A percentile compares a stretch with the other conserved stretches of the same genome.
Conservation (phyloP, 2,329 filamentous ascomycete species). For the Hymenoscyphus infarciens region DNA sequence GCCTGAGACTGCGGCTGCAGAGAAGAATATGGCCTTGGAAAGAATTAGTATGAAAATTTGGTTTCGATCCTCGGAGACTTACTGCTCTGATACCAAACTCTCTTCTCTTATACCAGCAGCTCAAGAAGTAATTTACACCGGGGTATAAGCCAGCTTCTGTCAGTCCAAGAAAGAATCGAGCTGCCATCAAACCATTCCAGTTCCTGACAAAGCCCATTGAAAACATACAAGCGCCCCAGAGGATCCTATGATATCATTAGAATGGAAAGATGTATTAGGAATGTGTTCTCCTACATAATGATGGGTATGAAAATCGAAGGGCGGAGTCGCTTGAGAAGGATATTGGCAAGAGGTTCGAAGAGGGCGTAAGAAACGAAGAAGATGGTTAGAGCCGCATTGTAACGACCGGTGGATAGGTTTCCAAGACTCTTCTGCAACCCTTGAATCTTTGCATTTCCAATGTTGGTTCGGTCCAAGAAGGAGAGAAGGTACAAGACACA, state of each 20-base stretch:
- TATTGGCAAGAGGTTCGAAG: conserved; percentile 67
- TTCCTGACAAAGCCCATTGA: conserved; percentile 39
- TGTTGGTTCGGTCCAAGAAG: conserved; percentile 69
- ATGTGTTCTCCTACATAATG: conserved; percentile 59
- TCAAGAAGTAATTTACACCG: conserved; percentile 52
- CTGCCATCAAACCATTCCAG: conserved; percentile 60
- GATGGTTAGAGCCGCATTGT: conserved; percentile 71
- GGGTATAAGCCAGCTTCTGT: conserved; percentile 58
- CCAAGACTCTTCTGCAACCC: conserved; percentile 48
- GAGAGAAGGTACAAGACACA: conserved; percentile 67
- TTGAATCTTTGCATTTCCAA: conserved; percentile 64
- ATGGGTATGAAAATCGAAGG: conserved; percentile 73
- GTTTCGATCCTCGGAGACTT: conserved; percentile 30
- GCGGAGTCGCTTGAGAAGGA: conserved; percentile 62
- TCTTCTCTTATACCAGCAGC: conserved; percentile 64
- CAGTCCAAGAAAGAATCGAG: conserved; percentile 62
- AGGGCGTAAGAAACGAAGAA: conserved; percentile 76
- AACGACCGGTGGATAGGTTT: conserved; percentile 43
- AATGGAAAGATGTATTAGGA: too few species aligned
- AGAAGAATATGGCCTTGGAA: conserved; percentile 56
- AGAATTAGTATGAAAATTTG: conserved; percentile 40
- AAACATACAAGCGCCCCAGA: conserved; percentile 41
- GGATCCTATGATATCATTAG: conserved; percentile 28
- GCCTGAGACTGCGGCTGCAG: conserved; percentile 49
- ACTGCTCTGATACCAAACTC: conserved; percentile 52